phyloP scores from a whole-genome alignment of 2,329 filamentous ascomycete species.

The Pseudogymnoascus sp. region DNA sequence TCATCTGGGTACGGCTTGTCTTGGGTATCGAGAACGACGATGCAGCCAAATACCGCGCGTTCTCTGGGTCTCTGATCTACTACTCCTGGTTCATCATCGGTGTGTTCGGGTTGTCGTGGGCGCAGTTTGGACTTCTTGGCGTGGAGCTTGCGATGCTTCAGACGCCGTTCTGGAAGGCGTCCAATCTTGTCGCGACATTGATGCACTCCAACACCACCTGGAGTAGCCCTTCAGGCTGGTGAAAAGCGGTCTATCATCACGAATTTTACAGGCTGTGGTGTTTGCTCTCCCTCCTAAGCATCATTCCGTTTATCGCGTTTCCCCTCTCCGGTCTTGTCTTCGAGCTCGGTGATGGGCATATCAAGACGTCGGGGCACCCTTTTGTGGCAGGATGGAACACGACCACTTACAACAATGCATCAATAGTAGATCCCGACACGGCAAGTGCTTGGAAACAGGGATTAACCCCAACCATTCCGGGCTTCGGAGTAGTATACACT shows the following conservation, averaged over 20 bases:
- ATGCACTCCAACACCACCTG: slow-evolving; percentile 1
- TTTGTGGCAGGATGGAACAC: neutral
- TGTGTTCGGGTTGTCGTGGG: neutral
- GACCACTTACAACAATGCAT: neutral
- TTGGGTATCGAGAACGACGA: neutral
- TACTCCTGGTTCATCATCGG: slow-evolving; percentile 9
- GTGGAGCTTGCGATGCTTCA: slow-evolving; percentile 3
- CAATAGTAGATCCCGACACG: neutral
- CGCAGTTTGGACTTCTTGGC: neutral
- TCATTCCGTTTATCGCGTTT: neutral
- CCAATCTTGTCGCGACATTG: neutral
- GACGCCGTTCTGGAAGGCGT: neutral
- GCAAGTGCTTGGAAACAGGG: neutral
- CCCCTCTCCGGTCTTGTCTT: neutral
- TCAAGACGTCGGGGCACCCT: neutral
- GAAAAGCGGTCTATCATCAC: neutral
- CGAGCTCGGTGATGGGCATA: neutral
- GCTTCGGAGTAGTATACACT: slow-evolving; percentile 1
- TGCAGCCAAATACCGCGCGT: neutral
- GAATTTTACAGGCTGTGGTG: neutral
- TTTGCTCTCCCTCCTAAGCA: neutral
- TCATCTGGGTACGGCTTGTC: neutral
- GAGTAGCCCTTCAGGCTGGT: neutral
- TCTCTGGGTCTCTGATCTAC: neutral
- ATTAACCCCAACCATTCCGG: neutral